Conservation (phyloP, 2,329 filamentous ascomycete species). For the Aspergillus intermedius region DNA sequence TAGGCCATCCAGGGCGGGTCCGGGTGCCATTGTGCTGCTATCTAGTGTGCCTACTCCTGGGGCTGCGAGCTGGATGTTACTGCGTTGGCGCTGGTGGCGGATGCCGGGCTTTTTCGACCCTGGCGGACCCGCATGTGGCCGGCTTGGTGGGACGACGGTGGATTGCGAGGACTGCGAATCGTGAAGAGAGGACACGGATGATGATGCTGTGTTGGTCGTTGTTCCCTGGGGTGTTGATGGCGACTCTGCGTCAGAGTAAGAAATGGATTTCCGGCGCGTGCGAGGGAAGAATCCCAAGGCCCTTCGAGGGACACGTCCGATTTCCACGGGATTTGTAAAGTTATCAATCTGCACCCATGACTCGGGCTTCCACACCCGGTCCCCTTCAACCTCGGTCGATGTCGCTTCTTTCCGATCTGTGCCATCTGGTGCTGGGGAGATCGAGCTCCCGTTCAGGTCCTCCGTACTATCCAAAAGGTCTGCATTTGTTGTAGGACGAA, state of each 20-base stretch:
- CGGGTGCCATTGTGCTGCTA: slow-evolving; percentile 45
- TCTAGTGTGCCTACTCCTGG: slow-evolving; percentile 83
- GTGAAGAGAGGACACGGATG: slow-evolving; percentile 20
- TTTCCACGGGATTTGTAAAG: slow-evolving; percentile 66
- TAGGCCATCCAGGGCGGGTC: slow-evolving; percentile 75
- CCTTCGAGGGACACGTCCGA: slow-evolving; percentile 73
- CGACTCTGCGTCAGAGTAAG: slow-evolving; percentile 55
- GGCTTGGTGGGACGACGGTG: slow-evolving; percentile 20
- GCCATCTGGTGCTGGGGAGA: slow-evolving; percentile 16
- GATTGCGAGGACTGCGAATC: slow-evolving; percentile 19
- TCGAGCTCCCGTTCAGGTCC: slow-evolving; percentile 30
- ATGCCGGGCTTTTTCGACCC: slow-evolving; percentile 25
- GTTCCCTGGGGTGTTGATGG: slow-evolving; percentile 22
- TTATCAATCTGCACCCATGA: slow-evolving; percentile 80
- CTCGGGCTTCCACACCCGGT: slow-evolving; percentile 74
- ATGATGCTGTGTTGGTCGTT: slow-evolving; percentile 21
- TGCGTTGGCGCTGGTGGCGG: slow-evolving; percentile 36
- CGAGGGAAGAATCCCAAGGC: slow-evolving; percentile 88
- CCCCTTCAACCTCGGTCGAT: slow-evolving; percentile 46
- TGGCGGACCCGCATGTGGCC: slow-evolving; percentile 23
- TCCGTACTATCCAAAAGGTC: slow-evolving; percentile 24
- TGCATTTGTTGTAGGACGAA: slow-evolving; percentile 26
- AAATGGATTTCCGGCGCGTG: slow-evolving; percentile 71
- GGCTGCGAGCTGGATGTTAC: slow-evolving; percentile 61
- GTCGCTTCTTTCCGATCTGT: slow-evolving; percentile 6